Conservation (phyloP, 2,329 filamentous ascomycete genomes). For the Colletotrichum nymphaeae region DNA sequence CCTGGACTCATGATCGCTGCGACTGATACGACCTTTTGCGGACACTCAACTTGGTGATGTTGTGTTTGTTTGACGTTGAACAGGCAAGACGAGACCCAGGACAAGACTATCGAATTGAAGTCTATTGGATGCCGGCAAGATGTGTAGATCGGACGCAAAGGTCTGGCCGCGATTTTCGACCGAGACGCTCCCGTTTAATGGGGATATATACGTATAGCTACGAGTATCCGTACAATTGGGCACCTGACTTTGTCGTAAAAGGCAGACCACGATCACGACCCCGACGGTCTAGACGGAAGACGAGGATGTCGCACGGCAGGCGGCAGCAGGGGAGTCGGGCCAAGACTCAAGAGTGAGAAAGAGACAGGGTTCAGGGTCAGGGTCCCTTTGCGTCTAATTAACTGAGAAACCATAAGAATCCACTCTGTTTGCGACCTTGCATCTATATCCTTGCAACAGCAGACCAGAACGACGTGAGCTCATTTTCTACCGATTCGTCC, state of each 20-base stretch:
- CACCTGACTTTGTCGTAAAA: neutral
- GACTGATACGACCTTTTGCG: neutral
- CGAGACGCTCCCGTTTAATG: neutral
- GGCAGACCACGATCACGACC: neutral
- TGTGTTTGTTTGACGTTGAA: neutral
- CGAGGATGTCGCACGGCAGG: neutral
- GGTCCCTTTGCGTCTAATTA: conserved; percentile 25
- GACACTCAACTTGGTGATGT: neutral
- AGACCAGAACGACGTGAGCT: conserved; percentile 6
- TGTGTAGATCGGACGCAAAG: neutral
- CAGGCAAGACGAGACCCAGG: neutral
- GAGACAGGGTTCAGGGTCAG: neutral
- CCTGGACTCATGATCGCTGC: neutral
- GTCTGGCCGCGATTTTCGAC: neutral
- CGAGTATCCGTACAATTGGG: neutral
- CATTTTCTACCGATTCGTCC: conserved; percentile 33
- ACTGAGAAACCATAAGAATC: conserved; percentile 27
- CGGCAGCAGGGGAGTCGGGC: neutral
- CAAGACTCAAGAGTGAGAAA: neutral
- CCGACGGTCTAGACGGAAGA: conserved; percentile 5
- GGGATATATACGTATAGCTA: neutral
- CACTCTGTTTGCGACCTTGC: conserved; percentile 29
- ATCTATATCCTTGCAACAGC: conserved; percentile 1
- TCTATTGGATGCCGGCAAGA: neutral
- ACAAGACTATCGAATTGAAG: neutral